Evolutionary conservation across 2,329 filamentous ascomycete genomes (phyloP).

Genomic region (Penicillium sp.): DNA sequence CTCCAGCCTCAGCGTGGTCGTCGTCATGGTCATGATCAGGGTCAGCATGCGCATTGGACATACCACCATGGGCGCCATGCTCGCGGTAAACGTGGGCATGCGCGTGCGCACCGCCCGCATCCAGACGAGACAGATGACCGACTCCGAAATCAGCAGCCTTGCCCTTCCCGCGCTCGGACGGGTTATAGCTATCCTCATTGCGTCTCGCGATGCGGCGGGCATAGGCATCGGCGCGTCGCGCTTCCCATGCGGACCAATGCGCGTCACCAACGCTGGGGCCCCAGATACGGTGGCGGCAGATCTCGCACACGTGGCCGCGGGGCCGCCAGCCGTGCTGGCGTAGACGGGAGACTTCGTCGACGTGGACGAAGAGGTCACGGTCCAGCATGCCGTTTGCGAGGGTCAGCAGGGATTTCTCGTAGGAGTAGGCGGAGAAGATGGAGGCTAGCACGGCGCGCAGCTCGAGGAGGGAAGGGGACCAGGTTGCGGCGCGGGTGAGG

Average conservation of each 20-base stretch:
- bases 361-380: slow-evolving; percentile 81
- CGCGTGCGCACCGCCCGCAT: slow-evolving; percentile 13
- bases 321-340: slow-evolving; percentile 88
- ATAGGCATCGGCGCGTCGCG: slow-evolving; percentile 45
- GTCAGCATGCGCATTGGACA: not conserved
- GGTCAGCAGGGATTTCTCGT: slow-evolving; percentile 84
- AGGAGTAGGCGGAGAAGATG: slow-evolving; percentile 93
- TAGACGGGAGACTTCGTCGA: slow-evolving; percentile 70
- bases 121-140: slow-evolving; percentile 18
- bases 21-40: slow-evolving; percentile 3
- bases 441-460: slow-evolving; percentile 80
- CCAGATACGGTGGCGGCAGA: slow-evolving; percentile 80
- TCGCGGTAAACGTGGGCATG: slow-evolving; percentile 2
- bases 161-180: slow-evolving; percentile 39
- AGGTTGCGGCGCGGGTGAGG: slow-evolving; percentile 74
- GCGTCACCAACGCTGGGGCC: slow-evolving; percentile 77
- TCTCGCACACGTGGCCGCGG: slow-evolving; percentile 80
- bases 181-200: slow-evolving; percentile 31
- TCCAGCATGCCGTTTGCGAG: slow-evolving; percentile 86
- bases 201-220: slow-evolving; percentile 32
- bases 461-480: slow-evolving; percentile 83
- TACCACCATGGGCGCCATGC: not conserved
- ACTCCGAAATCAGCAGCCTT: slow-evolving; percentile 36
- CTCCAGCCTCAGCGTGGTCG: not conserved
- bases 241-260: slow-evolving; percentile 81